Evolutionary conservation across 2,329 filamentous ascomycete species (phyloP).

Genomic region (Fusarium tanahbumbuense): DNA sequence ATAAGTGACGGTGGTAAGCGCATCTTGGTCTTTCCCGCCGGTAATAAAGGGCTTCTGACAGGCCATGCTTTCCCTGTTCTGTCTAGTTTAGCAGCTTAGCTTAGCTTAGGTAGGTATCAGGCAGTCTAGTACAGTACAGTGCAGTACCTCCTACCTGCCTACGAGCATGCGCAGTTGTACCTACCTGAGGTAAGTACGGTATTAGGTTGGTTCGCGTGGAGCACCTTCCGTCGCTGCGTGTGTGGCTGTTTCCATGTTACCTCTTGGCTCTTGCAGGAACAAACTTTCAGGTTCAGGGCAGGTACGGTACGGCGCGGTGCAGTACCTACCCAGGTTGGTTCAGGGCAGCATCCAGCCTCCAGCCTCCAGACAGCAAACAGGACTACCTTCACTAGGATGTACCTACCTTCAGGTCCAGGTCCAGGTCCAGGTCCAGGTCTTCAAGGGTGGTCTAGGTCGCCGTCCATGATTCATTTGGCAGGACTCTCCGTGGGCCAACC

Average conservation of each 20-base stretch:
- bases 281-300: conserved; percentile 8
- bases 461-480: conserved; percentile 27
- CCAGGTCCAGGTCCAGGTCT: neutral
- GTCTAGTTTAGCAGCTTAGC: neutral
- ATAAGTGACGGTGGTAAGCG: conserved; percentile 1
- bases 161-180: neutral
- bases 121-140: neutral
- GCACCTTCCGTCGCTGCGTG: neutral
- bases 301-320: neutral
- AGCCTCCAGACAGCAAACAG: neutral
- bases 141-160: neutral
- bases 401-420: neutral
- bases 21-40: conserved; percentile 5
- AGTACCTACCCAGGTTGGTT: neutral
- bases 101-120: neutral
- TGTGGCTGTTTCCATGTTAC: neutral
- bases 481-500: conserved; percentile 28
- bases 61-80: conserved; percentile 6
- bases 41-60: conserved; percentile 15
- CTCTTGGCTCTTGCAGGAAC: conserved; percentile 26
- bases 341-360: conserved; percentile 6
- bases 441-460: neutral
- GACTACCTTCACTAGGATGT: neutral
- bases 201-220: neutral
- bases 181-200: neutral